Evolutionary conservation across 23 red algal genomes (phyloP), one percentile per base, ranked within the genome.

Genomic region (Agarophyton chilense): DNA sequence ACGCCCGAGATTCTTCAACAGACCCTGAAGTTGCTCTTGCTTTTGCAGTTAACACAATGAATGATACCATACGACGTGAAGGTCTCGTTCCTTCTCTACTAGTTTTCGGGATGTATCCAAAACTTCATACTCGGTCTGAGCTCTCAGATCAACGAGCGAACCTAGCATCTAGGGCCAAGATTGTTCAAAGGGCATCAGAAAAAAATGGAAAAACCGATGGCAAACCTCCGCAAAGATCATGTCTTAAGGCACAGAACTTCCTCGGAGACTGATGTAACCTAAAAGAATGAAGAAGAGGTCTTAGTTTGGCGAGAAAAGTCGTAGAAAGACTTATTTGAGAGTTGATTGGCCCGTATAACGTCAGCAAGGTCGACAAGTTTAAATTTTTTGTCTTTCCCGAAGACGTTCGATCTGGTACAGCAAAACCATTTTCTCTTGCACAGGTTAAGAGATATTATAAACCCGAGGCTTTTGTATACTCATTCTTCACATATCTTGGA

Each of bases 191-290:
- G 47, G 0, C 82, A 16, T 40, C 10, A 0, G 6, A 2, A 33
- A 60, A 71, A n/a, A 50, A 74, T 87, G 45, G 0, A 71, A 36
- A 50, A 72, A 39, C 43, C 50, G 5, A 87, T 87, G 82, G 61
- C 61, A 9, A 7, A 43, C 4, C 4, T 87, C 18, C 60, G 61
- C 9, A 0, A 0, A 0, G 21, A 72, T 29, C 2, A 40, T 8
- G 82, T 60, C 14, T 38, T 87, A 16, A 14, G 28, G 0, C 61
- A 87, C 63, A 12, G 16, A 18, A 17, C 47, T n/a, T 60, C 82
- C 0, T 0, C 0, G 10, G 66, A 58, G 25, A 32, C 60, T 0
- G 0, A 87, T 18, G 36, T 3, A 17, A 14, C 62, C 14, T 87
- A 41, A 22, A 18, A 42, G 25, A 18, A 22, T 9, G 63, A 0